phyloP scores from a whole-genome alignment of 768 basidiomycete species.

The Podaxis pistillaris region DNA sequence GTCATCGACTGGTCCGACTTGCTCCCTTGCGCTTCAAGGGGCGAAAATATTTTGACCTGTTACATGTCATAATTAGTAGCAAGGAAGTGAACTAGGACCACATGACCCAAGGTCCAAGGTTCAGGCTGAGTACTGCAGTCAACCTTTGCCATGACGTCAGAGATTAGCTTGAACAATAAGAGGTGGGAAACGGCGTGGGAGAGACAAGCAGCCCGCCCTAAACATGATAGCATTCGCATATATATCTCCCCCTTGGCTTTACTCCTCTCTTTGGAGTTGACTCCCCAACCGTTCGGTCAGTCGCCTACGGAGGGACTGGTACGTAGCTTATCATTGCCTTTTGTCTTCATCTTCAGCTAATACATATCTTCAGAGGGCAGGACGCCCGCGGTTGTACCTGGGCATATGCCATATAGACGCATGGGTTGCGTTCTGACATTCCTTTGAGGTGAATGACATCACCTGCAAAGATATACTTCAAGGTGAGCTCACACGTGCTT shows the following conservation, averaged over 20 bases:
- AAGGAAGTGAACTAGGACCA: background rate
- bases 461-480: slow-evolving; percentile 7
- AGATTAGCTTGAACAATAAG: background rate
- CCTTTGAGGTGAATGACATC: slow-evolving; percentile 9
- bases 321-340: background rate
- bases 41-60: too few species aligned
- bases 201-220: slow-evolving; percentile 7
- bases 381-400: background rate
- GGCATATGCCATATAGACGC: background rate
- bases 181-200: background rate
- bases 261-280: slow-evolving; percentile 8
- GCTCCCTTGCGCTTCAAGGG: too few species aligned
- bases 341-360: background rate
- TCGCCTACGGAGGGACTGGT: slow-evolving; percentile 7
- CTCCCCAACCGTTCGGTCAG: slow-evolving; percentile 13
- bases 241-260: background rate
- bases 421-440: background rate
- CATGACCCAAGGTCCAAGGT: background rate
- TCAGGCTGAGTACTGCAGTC: background rate
- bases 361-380: background rate
- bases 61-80: background rate
- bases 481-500: too few species aligned
- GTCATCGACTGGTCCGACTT: too few species aligned
- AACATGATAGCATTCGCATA: background rate
- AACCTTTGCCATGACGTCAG: background rate